A percentile compares a stretch with the other conserved stretches of the same genome.
phyloP scores from a whole-genome alignment of 768 basidiomycete genomes.

The Neoboletus brunneissimus region DNA sequence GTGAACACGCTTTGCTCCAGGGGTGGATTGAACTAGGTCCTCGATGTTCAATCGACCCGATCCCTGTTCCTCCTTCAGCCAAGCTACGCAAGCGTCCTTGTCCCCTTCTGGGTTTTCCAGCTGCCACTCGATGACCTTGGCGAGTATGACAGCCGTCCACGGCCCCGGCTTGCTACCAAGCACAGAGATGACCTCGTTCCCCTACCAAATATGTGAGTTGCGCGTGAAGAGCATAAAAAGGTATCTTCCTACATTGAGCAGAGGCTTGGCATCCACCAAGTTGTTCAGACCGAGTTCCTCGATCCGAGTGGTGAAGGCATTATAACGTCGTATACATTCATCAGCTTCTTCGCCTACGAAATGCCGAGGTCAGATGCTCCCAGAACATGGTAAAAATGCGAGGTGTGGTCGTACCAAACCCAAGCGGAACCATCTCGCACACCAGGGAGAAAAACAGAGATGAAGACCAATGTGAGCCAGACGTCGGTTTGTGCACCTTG shows the following conservation, averaged over 20 bases:
- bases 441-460: slow-evolving; percentile 75
- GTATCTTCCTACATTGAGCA: slow-evolving; percentile 67
- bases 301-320: slow-evolving; percentile 56
- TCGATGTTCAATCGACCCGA: slow-evolving; percentile 44
- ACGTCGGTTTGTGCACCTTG: slow-evolving; percentile 57
- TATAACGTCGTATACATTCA: slow-evolving; percentile 59
- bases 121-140: slow-evolving; percentile 82
- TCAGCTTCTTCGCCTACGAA: slow-evolving; percentile 43
- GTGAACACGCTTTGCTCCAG: slow-evolving; percentile 27
- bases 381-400: not conserved
- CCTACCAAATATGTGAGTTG: slow-evolving; percentile 45
- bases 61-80: slow-evolving; percentile 58
- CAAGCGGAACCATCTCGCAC: slow-evolving; percentile 61
- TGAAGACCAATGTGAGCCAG: slow-evolving; percentile 66
- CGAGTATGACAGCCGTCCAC: slow-evolving; percentile 63
- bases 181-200: slow-evolving; percentile 56
- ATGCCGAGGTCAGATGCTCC: not conserved
- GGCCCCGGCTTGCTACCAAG: slow-evolving; percentile 64
- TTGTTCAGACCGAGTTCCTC: slow-evolving; percentile 58
- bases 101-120: slow-evolving; percentile 67
- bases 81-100: slow-evolving; percentile 63
- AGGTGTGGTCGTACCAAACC: slow-evolving; percentile 35
- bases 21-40: slow-evolving; percentile 19
- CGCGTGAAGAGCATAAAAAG: not conserved
- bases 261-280: slow-evolving; percentile 63